These are phyloP conservation scores for Arthrobotrys sphaeroides DNA, from an alignment of 2,329 filamentous ascomycete genomes.

Conservation along the genomic window DNA sequence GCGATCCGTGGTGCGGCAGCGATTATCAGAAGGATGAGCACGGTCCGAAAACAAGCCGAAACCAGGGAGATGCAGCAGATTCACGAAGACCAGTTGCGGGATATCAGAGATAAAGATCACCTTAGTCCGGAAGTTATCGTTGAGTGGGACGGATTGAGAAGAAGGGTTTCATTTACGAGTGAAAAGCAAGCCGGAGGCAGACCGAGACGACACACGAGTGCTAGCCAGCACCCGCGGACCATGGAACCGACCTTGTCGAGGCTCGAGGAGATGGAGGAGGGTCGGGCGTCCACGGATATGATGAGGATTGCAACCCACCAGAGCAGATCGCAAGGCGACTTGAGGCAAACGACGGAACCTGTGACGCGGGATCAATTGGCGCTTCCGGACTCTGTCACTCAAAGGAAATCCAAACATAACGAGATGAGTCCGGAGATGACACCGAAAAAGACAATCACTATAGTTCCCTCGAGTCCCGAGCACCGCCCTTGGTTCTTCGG, in stretches of 20 bases:
- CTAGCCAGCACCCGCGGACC: constrained; percentile 61
- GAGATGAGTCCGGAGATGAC: constrained; percentile 14
- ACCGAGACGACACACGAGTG: constrained; percentile 65
- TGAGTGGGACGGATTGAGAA: constrained; percentile 90
- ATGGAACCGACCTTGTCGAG: constrained; percentile 18
- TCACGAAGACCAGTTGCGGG: constrained; percentile 77
- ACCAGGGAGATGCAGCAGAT: constrained; percentile 79
- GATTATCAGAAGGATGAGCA: constrained; percentile 83
- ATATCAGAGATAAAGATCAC: constrained; percentile 76
- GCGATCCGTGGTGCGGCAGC: constrained; percentile 90
- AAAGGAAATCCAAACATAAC: background rate
- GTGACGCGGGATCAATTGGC: constrained; percentile 57
- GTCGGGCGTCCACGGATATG: constrained; percentile 46
- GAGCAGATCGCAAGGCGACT: constrained; percentile 52
- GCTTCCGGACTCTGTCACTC: constrained; percentile 45
- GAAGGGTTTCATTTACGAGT: constrained; percentile 64
- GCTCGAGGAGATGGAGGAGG: constrained; percentile 53
- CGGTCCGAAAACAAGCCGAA: constrained; percentile 78
- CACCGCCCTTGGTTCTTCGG: constrained; percentile 60
- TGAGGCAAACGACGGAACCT: constrained; percentile 60
- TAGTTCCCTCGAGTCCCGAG: constrained; percentile 58
- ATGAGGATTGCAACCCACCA: constrained; percentile 48
- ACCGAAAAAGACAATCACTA: constrained; percentile 35
- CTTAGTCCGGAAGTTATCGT: constrained; percentile 76
- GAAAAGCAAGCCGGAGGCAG: constrained; percentile 45